Evolutionary conservation across 352 stramenopile species (phyloP).

Genomic region (Phytophthora megakarya): DNA sequence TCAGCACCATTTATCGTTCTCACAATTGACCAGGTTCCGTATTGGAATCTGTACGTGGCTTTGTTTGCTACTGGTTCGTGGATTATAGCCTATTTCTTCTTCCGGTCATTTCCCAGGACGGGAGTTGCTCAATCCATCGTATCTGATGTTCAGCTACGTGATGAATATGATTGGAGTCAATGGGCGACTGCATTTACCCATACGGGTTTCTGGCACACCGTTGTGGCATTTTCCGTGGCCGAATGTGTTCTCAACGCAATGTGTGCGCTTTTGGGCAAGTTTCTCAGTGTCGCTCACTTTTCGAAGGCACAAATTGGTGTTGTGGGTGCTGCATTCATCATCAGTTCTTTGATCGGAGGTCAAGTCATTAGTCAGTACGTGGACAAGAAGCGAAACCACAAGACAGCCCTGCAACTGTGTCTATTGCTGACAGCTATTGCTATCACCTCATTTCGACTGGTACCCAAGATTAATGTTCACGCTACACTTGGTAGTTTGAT

Average conservation of each 20-base stretch:
- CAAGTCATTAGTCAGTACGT: conserved; percentile 76
- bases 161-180: conserved; percentile 79
- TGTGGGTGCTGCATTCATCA: conserved; percentile 73
- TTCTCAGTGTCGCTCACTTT: conserved; percentile 64
- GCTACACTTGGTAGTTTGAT: conserved; percentile 47
- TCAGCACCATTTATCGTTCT: conserved; percentile 60
- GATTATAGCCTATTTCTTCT: conserved; percentile 36
- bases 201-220: conserved; percentile 63
- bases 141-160: conserved; percentile 60
- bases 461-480: conserved; percentile 39
- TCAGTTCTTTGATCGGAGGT: conserved; percentile 67
- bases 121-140: conserved; percentile 48
- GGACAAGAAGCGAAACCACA: conserved; percentile 63
- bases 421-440: conserved; percentile 50
- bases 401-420: conserved; percentile 59
- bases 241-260: conserved; percentile 77
- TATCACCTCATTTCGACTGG: conserved; percentile 53
- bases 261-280: conserved; percentile 72
- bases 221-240: conserved; percentile 66
- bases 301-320: conserved; percentile 66
- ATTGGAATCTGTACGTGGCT: conserved; percentile 58
- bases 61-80: conserved; percentile 34
- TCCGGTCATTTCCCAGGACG: conserved; percentile 54
- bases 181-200: conserved; percentile 70
- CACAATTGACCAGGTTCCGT: conserved; percentile 29